Percentiles rank a stretch among this genome's conserved stretches.
Conservation (phyloP, 257 asterid genomes). For the Nicotiana obtusifolia region DNA sequence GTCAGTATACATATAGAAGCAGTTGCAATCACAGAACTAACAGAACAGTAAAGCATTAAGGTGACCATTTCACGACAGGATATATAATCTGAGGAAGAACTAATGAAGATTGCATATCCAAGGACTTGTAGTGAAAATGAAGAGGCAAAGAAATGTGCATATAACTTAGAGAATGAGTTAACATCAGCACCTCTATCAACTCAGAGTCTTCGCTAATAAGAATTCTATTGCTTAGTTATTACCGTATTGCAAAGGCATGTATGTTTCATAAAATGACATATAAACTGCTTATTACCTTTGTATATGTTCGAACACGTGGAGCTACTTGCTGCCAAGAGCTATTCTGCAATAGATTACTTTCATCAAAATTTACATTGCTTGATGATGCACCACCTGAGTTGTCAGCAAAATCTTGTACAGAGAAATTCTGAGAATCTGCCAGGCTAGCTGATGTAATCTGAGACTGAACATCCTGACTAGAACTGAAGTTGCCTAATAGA, state of each 20-base stretch:
- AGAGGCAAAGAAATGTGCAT: neutral
- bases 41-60: neutral
- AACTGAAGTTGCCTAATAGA: slow-evolving; percentile 53
- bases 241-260: neutral
- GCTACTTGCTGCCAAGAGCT: slow-evolving; percentile 67
- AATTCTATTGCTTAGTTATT: neutral
- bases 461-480: slow-evolving; percentile 81
- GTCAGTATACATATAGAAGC: neutral
- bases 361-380: slow-evolving; percentile 75
- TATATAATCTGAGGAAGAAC: neutral
- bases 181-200: neutral
- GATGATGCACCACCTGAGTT: slow-evolving; percentile 90
- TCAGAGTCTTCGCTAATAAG: neutral
- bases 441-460: slow-evolving; percentile 82
- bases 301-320: slow-evolving; percentile 73
- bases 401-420: slow-evolving; percentile 71
- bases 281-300: slow-evolving; percentile 53
- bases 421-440: slow-evolving; percentile 63
- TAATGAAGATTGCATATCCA: neutral
- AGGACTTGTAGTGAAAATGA: neutral
- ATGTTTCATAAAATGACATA: neutral
- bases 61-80: neutral
- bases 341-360: slow-evolving; percentile 48
- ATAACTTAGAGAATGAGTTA: neutral
- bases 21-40: neutral